Percentiles rank a stretch among this genome's conserved stretches.
Conservation (phyloP, 1,284 basidiomycete genomes). For the Earliella scabrosa region DNA sequence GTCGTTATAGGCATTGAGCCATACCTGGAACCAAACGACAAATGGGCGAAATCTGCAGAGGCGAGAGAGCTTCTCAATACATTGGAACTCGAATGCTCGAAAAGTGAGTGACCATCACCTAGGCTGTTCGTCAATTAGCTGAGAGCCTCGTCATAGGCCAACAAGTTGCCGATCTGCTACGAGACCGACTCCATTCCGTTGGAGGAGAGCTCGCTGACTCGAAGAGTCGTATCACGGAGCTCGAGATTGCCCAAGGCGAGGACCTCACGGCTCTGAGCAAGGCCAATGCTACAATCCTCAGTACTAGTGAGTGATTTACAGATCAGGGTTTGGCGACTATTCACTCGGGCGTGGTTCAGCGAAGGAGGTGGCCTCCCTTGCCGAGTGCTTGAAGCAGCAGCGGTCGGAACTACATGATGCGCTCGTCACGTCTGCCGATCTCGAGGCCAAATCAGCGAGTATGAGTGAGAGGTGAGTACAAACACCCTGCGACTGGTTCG, state of each 20-base stretch:
- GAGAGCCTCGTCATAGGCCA: slow-evolving; percentile 28
- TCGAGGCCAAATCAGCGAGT: slow-evolving; percentile 23
- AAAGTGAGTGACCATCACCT: slow-evolving; percentile 23
- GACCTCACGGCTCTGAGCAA: slow-evolving; percentile 30
- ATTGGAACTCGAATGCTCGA: slow-evolving; percentile 33
- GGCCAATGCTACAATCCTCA: slow-evolving; percentile 24
- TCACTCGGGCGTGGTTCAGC: slow-evolving; percentile 15
- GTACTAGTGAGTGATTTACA: slow-evolving; percentile 25
- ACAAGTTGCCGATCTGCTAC: slow-evolving; percentile 41
- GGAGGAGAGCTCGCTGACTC: slow-evolving; percentile 39
- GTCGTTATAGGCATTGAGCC: slow-evolving; percentile 30
- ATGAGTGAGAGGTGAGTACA: slow-evolving; percentile 32
- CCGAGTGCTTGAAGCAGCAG: slow-evolving; percentile 23
- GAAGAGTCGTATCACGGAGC: slow-evolving; percentile 32
- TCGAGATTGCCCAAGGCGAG: slow-evolving; percentile 30
- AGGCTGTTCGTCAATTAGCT: background rate
- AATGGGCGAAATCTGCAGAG: slow-evolving; percentile 26
- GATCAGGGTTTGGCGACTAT: no score
- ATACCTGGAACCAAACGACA: slow-evolving; percentile 32
- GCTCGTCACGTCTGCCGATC: slow-evolving; percentile 23
- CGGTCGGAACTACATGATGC: slow-evolving; percentile 22
- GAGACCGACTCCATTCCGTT: slow-evolving; percentile 38
- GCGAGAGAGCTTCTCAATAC: slow-evolving; percentile 29
- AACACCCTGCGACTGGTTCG: no score
- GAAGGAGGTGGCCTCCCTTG: slow-evolving; percentile 24